These are phyloP conservation scores for Leccinum boreale DNA, from an alignment of 768 basidiomycete species.

Conservation along the genomic window DNA sequence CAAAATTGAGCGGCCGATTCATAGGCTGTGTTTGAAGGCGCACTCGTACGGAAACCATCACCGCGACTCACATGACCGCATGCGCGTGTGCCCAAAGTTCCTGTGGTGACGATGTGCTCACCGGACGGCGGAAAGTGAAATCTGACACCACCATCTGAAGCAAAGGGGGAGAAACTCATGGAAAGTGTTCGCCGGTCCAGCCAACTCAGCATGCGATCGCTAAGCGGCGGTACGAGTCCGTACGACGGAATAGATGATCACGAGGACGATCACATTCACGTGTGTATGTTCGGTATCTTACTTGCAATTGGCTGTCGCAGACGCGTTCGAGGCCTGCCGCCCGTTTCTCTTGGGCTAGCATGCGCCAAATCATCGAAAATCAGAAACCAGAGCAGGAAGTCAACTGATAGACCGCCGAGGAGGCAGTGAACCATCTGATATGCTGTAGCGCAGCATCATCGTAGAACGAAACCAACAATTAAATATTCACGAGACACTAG, in stretches of 20 bases:
- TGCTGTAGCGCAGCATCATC: conserved; percentile 12
- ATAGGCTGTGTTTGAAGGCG: too few species aligned
- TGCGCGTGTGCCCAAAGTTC: conserved; percentile 22
- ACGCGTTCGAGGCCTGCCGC: conserved; percentile 38
- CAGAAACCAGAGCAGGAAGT: conserved; percentile 36
- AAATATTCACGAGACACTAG: not conserved
- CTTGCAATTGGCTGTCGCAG: conserved; percentile 29
- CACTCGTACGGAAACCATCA: not conserved
- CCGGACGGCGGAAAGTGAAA: not conserved
- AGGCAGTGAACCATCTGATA: conserved; percentile 32
- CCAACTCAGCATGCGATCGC: not conserved
- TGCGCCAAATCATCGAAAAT: conserved; percentile 38
- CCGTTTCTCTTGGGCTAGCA: conserved; percentile 36
- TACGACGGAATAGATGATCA: conserved; percentile 14
- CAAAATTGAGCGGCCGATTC: not conserved
- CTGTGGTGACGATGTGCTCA: conserved; percentile 21
- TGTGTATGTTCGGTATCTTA: conserved; percentile 21
- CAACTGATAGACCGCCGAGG: conserved; percentile 38
- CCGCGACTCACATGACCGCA: not conserved
- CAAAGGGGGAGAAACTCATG: not conserved
- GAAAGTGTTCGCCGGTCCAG: conserved; percentile 16
- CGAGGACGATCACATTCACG: conserved; percentile 29
- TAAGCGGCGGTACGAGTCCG: not conserved
- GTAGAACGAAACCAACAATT: conserved; percentile 30
- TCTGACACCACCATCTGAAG: not conserved